phyloP scores from a whole-genome alignment of 345 rosid genomes.

The Diplotaxis tenuifolia region DNA sequence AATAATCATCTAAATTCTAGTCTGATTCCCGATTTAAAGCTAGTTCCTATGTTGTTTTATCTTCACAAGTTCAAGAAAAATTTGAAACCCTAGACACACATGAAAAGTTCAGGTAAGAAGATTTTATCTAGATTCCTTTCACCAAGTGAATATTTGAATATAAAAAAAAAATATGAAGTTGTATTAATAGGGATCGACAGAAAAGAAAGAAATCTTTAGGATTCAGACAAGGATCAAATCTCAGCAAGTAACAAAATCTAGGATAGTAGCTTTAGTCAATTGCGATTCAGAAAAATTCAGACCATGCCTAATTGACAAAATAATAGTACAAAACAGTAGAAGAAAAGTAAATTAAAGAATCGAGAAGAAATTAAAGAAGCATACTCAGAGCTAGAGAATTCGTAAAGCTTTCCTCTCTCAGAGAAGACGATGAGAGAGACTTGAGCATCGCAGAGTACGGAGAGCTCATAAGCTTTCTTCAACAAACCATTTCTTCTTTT shows the following conservation, averaged over 20 bases:
- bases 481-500: slow-evolving; percentile 38
- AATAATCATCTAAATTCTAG: background rate
- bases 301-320: slow-evolving; percentile 14
- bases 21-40: slow-evolving; percentile 12
- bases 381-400: slow-evolving; percentile 35
- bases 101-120: slow-evolving; percentile 11
- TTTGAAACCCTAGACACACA: slow-evolving; percentile 32
- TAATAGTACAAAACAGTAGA: background rate
- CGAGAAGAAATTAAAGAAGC: background rate
- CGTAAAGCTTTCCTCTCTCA: slow-evolving; percentile 35
- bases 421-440: slow-evolving; percentile 37
- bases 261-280: slow-evolving; percentile 14
- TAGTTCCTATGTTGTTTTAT: slow-evolving; percentile 22
- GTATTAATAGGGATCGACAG: background rate
- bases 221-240: slow-evolving; percentile 25
- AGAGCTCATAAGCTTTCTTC: slow-evolving; percentile 41
- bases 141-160: background rate
- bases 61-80: slow-evolving; percentile 16
- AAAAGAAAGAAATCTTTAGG: slow-evolving; percentile 13
- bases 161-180: background rate
- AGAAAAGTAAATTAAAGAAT: background rate
- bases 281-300: slow-evolving; percentile 22
- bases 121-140: background rate
- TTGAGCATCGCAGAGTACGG: slow-evolving; percentile 40
- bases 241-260: slow-evolving; percentile 23